These are phyloP conservation scores for Verticillium albo-atrum DNA, from an alignment of 2,329 filamentous ascomycete species.

Conservation along the genomic window DNA sequence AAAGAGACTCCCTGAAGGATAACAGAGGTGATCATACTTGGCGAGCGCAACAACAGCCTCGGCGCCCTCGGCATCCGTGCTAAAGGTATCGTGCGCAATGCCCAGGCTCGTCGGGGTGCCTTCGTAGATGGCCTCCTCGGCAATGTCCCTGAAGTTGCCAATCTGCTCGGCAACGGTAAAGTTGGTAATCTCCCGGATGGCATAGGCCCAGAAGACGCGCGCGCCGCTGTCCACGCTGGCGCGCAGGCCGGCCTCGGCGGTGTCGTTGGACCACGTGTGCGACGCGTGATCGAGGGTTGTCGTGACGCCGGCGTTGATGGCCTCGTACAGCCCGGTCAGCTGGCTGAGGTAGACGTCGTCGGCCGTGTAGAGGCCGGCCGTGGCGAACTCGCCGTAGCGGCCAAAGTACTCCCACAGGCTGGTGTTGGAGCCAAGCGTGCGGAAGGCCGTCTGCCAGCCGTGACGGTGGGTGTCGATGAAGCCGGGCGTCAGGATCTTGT, in stretches of 20 bases:
- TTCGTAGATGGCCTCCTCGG: slow-evolving; percentile 17
- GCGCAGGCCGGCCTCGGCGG: slow-evolving; percentile 37
- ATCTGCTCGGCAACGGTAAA: slow-evolving; percentile 29
- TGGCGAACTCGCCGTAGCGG: slow-evolving; percentile 30
- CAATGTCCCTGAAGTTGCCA: slow-evolving; percentile 32
- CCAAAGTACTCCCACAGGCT: slow-evolving; percentile 43
- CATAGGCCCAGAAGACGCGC: slow-evolving; percentile 41
- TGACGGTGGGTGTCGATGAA: slow-evolving; percentile 55
- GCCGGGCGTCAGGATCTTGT: slow-evolving; percentile 49
- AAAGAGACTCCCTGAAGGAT: not conserved
- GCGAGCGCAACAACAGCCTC: slow-evolving; percentile 26
- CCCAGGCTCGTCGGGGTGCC: slow-evolving; percentile 29
- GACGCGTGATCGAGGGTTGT: slow-evolving; percentile 49
- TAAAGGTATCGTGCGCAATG: slow-evolving; percentile 34
- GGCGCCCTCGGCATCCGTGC: slow-evolving; percentile 13
- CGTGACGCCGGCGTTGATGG: slow-evolving; percentile 48
- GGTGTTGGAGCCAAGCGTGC: slow-evolving; percentile 47
- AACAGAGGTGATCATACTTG: slow-evolving; percentile 16
- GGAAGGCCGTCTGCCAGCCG: slow-evolving; percentile 51
- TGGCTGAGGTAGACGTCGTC: slow-evolving; percentile 43
- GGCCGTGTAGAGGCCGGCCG: slow-evolving; percentile 26
- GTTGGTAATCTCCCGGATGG: slow-evolving; percentile 30
- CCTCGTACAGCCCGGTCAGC: slow-evolving; percentile 42
- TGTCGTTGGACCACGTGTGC: slow-evolving; percentile 38
- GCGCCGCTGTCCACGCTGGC: slow-evolving; percentile 44